Base-by-base conservation (phyloP, 495 filamentous ascomycete genomes). In the Neurospora sp. region DNA sequence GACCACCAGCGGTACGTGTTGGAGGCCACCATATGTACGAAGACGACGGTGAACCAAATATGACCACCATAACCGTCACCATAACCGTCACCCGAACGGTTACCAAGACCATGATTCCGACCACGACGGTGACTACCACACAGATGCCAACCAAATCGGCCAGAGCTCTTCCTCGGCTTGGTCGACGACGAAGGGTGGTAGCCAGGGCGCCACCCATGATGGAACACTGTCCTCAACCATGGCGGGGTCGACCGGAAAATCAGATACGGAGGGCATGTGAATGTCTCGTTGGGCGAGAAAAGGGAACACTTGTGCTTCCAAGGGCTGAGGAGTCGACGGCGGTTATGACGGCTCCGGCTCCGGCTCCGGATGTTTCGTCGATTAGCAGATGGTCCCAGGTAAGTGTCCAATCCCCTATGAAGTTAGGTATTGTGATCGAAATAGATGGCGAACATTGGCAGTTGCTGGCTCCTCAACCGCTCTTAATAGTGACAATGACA, bases 401-500 rank as follows among this genome's bases (percentile, higher is more conserved):
- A 45, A 2, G 44, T 45, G 18, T 45, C 16, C 7, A 0, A 1
- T 48, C 9, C 40, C 39, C 14, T 42, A 12, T 42, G 2, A 20
- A 10, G n/a, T 10, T 44, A 10, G n/a, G 4, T 44, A 44, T 3
- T 18, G 0, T 2, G 41, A 3, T 44, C 0, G 18, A 44, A 8
- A 45, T 20, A 3, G 3, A 45, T 20, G 1, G n/a, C 0, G 1
- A 7, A 9, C 0, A 53, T 12, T 4, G 9, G 0, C 9, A 1
- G 20, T 27, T 27, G 45, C 45, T 53, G 10, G 27, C 35, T 37
- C 35, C 35, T 37, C 35, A 37, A 37, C 35, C 35, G 35, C 35
- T 37, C 35, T 5, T 37, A 37, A 0, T 40, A 40, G 39, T 40
- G 39, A 10, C 9, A 42, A 42, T 42, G 40, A 42, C 40, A 18